Evolutionary conservation across 2,329 filamentous ascomycete genomes (phyloP).

Genomic region (Fusarium paranaense): DNA sequence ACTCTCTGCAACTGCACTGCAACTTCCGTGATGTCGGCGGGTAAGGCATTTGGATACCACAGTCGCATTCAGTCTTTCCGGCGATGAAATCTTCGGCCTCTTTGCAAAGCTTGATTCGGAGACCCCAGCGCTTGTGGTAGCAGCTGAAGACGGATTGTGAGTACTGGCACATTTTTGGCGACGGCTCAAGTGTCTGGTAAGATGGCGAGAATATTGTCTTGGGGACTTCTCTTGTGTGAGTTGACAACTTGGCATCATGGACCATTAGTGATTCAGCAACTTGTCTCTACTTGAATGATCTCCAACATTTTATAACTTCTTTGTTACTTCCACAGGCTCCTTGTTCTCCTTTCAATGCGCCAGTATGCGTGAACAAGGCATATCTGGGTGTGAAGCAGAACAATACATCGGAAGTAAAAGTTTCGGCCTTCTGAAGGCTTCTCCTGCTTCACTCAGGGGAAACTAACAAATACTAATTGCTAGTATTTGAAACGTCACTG

Average conservation of each 20-base stretch:
- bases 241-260: neutral
- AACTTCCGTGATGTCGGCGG: conserved; percentile 37
- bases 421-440: neutral
- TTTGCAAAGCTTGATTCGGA: conserved; percentile 38
- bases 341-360: neutral
- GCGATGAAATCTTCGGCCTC: conserved; percentile 23
- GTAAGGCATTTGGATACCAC: conserved; percentile 36
- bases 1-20: conserved; percentile 39
- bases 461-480: neutral
- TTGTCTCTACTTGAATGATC: conserved; percentile 10
- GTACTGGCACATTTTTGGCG: conserved; percentile 46
- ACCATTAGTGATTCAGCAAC: neutral
- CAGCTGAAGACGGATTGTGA: conserved; percentile 42
- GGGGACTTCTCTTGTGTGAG: neutral
- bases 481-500: neutral
- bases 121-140: conserved; percentile 44
- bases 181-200: neutral
- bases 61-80: conserved; percentile 23
- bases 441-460: neutral
- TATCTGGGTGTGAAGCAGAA: neutral
- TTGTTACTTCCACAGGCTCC: neutral
- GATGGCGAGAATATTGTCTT: neutral
- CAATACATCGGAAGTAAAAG: neutral
- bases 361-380: neutral
- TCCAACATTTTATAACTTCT: neutral